A percentile compares a stretch with the other conserved stretches of the same genome.
These are phyloP conservation scores for Blastobotrys apis DNA, from an alignment of 1,139 yeast genomes.

Conservation along the genomic window DNA sequence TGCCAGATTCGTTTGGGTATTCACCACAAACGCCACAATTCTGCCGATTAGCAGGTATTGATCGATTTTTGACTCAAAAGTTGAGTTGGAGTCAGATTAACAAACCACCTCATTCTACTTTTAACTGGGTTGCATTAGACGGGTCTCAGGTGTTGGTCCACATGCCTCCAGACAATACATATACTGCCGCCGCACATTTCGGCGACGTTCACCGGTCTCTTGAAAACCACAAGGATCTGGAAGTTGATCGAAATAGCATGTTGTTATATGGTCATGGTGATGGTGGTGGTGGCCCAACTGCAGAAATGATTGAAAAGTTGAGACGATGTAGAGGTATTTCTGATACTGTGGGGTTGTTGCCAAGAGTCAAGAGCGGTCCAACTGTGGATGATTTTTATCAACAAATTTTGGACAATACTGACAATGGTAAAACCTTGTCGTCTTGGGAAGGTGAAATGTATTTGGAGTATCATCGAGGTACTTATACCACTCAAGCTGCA, in stretches of 20 bases:
- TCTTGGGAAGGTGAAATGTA: slow-evolving; percentile 93
- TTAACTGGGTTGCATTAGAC: slow-evolving; percentile 93
- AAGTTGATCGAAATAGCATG: slow-evolving; percentile 69
- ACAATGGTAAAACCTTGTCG: slow-evolving; percentile 65
- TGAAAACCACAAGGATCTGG: slow-evolving; percentile 74
- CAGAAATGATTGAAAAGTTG: slow-evolving; percentile 86
- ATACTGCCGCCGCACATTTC: slow-evolving; percentile 87
- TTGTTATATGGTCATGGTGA: slow-evolving; percentile 90
- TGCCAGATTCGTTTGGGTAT: slow-evolving; percentile 97
- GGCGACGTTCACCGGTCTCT: slow-evolving; percentile 85
- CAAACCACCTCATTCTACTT: slow-evolving; percentile 80
- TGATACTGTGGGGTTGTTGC: slow-evolving; percentile 71
- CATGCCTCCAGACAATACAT: slow-evolving; percentile 97
- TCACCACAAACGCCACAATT: slow-evolving; percentile 93
- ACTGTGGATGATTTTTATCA: slow-evolving; percentile 79
- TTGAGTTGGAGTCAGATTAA: slow-evolving; percentile 95
- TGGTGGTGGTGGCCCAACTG: slow-evolving; percentile 98
- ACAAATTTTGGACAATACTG: slow-evolving; percentile 55
- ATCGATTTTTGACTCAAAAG: slow-evolving; percentile 85
- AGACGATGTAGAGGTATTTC: slow-evolving; percentile 87
- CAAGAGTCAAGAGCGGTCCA: slow-evolving; percentile 71
- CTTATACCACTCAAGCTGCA: slow-evolving; percentile 89
- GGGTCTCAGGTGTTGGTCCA: slow-evolving; percentile 91
- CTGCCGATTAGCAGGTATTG: slow-evolving; percentile 78
- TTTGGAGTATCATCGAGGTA: slow-evolving; percentile 93